Evolutionary conservation across 768 basidiomycete genomes (phyloP).

Genomic region (Boletus fagicola): DNA sequence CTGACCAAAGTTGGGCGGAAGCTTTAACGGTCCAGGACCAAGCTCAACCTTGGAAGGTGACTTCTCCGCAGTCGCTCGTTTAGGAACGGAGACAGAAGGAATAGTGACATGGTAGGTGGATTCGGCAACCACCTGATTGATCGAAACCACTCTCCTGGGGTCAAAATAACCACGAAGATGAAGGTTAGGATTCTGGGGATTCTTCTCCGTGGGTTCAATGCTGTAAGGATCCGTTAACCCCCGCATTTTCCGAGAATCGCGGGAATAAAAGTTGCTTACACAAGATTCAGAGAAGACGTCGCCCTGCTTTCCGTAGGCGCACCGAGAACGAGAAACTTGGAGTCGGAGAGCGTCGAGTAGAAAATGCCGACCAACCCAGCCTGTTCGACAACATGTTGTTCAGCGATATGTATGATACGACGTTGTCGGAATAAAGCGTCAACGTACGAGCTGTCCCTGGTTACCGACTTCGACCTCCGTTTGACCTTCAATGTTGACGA

Average conservation of each 20-base stretch:
- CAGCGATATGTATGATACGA: neutral
- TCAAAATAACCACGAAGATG: slow-evolving; percentile 34
- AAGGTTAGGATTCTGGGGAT: slow-evolving; percentile 15
- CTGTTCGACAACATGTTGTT: slow-evolving; percentile 4
- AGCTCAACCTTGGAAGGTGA: slow-evolving; percentile 20
- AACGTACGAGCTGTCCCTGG: slow-evolving; percentile 29
- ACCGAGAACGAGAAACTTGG: slow-evolving; percentile 34
- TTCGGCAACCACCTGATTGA: slow-evolving; percentile 37
- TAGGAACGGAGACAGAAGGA: slow-evolving; percentile 22
- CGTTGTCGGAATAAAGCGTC: neutral
- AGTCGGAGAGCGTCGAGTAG: slow-evolving; percentile 36
- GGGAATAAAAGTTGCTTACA: slow-evolving; percentile 27
- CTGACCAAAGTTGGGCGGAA: slow-evolving; percentile 1
- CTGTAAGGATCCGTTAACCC: slow-evolving; percentile 7
- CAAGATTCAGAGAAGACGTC: slow-evolving; percentile 39
- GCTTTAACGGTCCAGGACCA: slow-evolving; percentile 14
- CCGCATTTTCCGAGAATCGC: neutral
- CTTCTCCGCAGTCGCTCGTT: neutral
- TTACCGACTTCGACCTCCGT: slow-evolving; percentile 29
- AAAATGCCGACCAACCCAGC: slow-evolving; percentile 37
- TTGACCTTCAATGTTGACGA: slow-evolving; percentile 25
- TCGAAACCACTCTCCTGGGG: slow-evolving; percentile 30
- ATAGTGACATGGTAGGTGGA: slow-evolving; percentile 23
- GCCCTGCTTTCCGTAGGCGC: slow-evolving; percentile 32
- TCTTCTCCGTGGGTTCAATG: slow-evolving; percentile 31